These are phyloP conservation scores for Torulaspora maleeae DNA, from an alignment of 805 yeast species.

Conservation along the genomic window DNA sequence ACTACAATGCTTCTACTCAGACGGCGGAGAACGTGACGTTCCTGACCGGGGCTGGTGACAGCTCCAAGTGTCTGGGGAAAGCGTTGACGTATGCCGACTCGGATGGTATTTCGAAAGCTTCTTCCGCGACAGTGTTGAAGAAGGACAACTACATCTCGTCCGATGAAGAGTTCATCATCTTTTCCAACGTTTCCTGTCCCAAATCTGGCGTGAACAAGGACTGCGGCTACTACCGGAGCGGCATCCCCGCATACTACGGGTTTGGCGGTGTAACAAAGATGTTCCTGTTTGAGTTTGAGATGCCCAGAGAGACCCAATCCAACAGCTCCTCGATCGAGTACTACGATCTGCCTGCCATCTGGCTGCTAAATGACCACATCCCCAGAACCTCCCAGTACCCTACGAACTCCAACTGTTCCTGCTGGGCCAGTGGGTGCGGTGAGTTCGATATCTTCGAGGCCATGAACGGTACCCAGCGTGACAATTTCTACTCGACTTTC, in stretches of 20 bases:
- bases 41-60: conserved; percentile 56
- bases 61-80: conserved; percentile 60
- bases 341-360: conserved; percentile 70
- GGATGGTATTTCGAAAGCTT: conserved; percentile 50
- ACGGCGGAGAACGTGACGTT: conserved; percentile 63
- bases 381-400: conserved; percentile 72
- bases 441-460: conserved; percentile 75
- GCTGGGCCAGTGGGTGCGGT: conserved; percentile 77
- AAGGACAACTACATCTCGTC: conserved; percentile 49
- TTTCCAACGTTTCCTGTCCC: conserved; percentile 54
- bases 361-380: conserved; percentile 68
- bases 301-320: conserved; percentile 51
- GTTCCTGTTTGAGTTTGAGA: conserved; percentile 65
- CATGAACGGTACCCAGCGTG: conserved; percentile 55
- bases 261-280: conserved; percentile 61
- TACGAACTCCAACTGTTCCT: conserved; percentile 56
- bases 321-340: conserved; percentile 33
- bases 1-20: conserved; percentile 40
- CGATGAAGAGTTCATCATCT: conserved; percentile 55
- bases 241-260: conserved; percentile 71
- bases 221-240: conserved; percentile 74
- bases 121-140: conserved; percentile 44
- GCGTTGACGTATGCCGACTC: conserved; percentile 59
- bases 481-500: conserved; percentile 57
- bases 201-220: conserved; percentile 52